Percentiles rank a stretch among this genome's conserved stretches.
Evolutionary conservation across 2,329 filamentous ascomycete genomes (phyloP).

Genomic region (Harringtonia lauricola): DNA sequence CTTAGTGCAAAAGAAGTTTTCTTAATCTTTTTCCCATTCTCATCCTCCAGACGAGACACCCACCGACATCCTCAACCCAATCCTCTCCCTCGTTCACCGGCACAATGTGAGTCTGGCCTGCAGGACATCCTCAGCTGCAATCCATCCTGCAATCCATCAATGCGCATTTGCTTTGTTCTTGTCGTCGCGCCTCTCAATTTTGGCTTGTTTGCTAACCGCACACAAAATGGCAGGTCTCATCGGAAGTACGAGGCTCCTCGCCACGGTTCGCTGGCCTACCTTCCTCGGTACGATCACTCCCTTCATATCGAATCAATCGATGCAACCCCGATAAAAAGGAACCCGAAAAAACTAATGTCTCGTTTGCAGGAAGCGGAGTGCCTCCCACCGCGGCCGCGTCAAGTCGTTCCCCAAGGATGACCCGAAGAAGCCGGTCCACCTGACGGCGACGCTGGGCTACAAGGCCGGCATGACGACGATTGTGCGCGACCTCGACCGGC

Average conservation of each 20-base stretch:
- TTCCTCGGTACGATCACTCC: conserved; percentile 36
- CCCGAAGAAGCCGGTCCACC: conserved; percentile 98
- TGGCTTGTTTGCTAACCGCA: not conserved
- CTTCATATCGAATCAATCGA: not conserved
- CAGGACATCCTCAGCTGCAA: too few relatives aligned
- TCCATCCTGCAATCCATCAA: too few relatives aligned
- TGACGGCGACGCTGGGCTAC: conserved; percentile 97
- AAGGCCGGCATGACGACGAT: conserved; percentile 99
- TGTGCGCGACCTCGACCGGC: conserved; percentile 97
- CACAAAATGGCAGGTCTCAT: conserved; percentile 30
- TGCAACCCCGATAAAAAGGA: too few relatives aligned
- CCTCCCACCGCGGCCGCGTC: conserved; percentile 44
- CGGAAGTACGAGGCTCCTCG: conserved; percentile 71
- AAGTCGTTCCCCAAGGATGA: conserved; percentile 99
- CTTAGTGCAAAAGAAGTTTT: conserved; percentile 6
- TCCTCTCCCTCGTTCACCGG: not conserved
- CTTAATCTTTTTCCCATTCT: conserved; percentile 6
- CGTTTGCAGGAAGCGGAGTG: conserved; percentile 13
- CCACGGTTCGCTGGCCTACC: conserved; percentile 84
- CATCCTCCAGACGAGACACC: conserved; percentile 2
- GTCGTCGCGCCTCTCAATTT: too few relatives aligned
- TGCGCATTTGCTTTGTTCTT: not conserved
- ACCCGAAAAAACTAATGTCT: conserved; percentile 6
- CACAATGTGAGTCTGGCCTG: too few relatives aligned
- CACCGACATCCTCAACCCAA: not conserved